These are phyloP conservation scores for Aphanomyces astaci DNA, from an alignment of 352 stramenopile species.

Conservation along the genomic window DNA sequence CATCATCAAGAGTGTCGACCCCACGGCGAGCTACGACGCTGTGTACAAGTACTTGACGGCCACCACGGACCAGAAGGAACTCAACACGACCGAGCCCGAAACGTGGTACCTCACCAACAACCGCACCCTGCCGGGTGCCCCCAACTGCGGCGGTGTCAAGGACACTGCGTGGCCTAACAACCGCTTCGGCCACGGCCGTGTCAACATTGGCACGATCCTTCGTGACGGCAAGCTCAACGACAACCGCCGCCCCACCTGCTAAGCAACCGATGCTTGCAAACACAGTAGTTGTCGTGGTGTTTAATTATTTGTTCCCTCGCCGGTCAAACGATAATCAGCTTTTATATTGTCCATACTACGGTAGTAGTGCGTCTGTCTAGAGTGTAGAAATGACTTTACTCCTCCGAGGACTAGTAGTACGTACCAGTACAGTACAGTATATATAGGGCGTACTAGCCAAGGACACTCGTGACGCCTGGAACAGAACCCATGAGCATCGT, in stretches of 20 bases:
- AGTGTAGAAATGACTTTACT: no score
- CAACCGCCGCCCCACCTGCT: not conserved
- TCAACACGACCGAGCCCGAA: conserved; percentile 8
- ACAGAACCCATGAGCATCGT: no score
- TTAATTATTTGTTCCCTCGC: no score
- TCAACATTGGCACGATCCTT: conserved; percentile 31
- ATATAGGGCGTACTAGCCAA: no score
- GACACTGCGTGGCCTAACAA: conserved; percentile 47
- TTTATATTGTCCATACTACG: no score
- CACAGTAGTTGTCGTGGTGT: no score
- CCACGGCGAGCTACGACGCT: conserved; percentile 28
- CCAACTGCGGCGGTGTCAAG: conserved; percentile 32
- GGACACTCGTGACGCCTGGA: no score
- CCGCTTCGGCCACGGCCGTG: conserved; percentile 42
- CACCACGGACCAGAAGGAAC: conserved; percentile 18
- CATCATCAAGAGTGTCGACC: conserved; percentile 34
- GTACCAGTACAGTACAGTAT: no score
- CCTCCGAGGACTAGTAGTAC: no score
- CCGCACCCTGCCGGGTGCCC: not conserved
- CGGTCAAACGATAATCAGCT: no score
- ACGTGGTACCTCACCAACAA: not conserved
- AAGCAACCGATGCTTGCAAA: no score
- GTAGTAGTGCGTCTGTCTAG: no score
- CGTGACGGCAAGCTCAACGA: not conserved
- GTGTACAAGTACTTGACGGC: conserved; percentile 20